phyloP scores from a whole-genome alignment of 176 grass and related monocot genomes.

The Aegilops umbellulata region DNA sequence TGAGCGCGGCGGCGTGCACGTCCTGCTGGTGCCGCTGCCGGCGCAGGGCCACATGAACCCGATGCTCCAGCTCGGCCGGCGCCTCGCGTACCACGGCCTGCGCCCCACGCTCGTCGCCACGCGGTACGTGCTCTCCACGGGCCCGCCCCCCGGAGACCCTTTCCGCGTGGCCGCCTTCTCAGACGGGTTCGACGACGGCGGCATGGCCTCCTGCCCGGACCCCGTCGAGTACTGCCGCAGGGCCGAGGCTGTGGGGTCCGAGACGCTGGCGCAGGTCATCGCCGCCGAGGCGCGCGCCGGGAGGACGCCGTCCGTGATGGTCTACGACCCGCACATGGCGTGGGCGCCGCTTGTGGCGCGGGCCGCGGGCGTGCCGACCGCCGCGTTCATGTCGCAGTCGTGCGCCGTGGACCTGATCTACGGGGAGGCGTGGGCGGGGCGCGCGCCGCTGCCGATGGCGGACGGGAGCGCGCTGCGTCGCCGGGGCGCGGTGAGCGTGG shows the following conservation, averaged over 20 bases:
- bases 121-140: conserved; percentile 11
- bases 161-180: conserved; percentile 32
- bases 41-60: too few species aligned
- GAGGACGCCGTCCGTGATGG: conserved; percentile 1
- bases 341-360: conserved; percentile 18
- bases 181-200: conserved; percentile 34
- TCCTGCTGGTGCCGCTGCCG: not conserved
- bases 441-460: not conserved
- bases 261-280: conserved; percentile 3
- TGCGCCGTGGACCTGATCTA: conserved; percentile 7
- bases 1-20: too few species aligned
- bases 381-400: conserved; percentile 21
- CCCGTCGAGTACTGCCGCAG: not conserved
- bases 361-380: not conserved
- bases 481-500: not conserved
- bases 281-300: not conserved
- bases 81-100: too few species aligned
- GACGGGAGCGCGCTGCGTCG: not conserved
- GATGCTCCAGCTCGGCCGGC: too few species aligned
- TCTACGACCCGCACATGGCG: conserved; percentile 19
- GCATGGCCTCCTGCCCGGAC: not conserved
- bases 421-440: not conserved
- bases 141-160: not conserved
- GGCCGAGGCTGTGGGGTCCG: not conserved
- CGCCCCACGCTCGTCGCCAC: not conserved